Evolutionary conservation across 306 rosid genomes (phyloP).

Genomic region (Fragaria nilgerrensis): DNA sequence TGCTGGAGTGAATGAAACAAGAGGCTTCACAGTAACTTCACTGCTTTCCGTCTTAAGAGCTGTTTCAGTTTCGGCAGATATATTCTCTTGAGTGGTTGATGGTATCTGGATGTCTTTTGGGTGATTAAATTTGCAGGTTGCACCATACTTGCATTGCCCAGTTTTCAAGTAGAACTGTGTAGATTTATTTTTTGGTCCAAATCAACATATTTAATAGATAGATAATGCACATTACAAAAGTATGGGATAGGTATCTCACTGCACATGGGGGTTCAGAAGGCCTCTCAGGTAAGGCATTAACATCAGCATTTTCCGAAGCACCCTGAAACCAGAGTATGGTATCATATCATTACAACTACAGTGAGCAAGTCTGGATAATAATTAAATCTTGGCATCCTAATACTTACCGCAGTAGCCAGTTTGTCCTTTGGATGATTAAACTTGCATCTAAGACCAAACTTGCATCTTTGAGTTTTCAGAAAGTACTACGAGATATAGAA

Average conservation of each 20-base stretch:
- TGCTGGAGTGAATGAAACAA: conserved; percentile 54
- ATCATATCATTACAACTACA: conserved; percentile 15
- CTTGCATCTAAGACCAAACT: conserved; percentile 87
- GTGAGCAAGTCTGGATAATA: neutral
- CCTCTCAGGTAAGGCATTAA: conserved; percentile 74
- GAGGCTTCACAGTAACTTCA: conserved; percentile 40
- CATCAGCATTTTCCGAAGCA: conserved; percentile 59
- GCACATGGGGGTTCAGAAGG: conserved; percentile 81
- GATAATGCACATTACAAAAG: conserved; percentile 20
- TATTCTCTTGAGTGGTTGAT: conserved; percentile 46
- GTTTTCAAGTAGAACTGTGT: conserved; percentile 92
- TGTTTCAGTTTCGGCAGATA: conserved; percentile 38
- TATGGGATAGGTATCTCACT: conserved; percentile 52
- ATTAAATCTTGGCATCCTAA: conserved; percentile 10
- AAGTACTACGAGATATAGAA: conserved; percentile 58
- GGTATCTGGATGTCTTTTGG: conserved; percentile 77
- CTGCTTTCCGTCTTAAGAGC: conserved; percentile 34
- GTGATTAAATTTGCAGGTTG: conserved; percentile 86
- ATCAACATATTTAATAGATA: conserved; percentile 13
- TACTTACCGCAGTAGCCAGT: conserved; percentile 31
- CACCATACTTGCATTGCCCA: conserved; percentile 83
- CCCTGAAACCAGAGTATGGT: conserved; percentile 31
- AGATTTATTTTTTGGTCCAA: neutral
- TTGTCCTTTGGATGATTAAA: conserved; percentile 84
- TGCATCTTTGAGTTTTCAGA: conserved; percentile 91